Evolutionary conservation across 2,329 filamentous ascomycete genomes (phyloP), one percentile per base, ranked within the genome.

Genomic region (Fusarium tanahbumbuense): DNA sequence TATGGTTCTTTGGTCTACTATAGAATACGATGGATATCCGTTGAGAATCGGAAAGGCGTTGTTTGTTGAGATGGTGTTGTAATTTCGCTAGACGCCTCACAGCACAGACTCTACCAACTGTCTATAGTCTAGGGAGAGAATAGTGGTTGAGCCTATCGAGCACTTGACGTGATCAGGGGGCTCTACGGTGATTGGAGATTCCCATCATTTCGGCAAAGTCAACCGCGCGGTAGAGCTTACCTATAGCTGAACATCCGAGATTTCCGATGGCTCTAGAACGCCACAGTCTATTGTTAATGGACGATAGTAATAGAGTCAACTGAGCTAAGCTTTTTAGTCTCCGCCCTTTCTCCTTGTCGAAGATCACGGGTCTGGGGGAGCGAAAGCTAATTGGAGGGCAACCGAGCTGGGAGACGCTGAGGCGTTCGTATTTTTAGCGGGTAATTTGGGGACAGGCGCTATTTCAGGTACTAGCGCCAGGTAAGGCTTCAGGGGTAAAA

Each of bases 1-100:
- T 66, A 66, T 66, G 45, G 41, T 16, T 3, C 13, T 49, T 30
- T 12, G 13, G 34, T 23, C 11, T 16, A 41, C 4, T 12, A 42
- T n/a, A 10, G 25, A 18, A 23, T 12, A 7, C 23, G 11, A 23
- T 58, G 37, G 18, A 10, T 30, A 49, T 53, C 46, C 44, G 42
- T 44, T 30, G 34, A 44, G 28, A 60, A 8, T 9, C 15, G 40
- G n/a, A 16, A 58, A 48, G 41, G n/a, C 37, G 44, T 56, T 42
- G 25, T 22, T 5, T n/a, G 4, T 46, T 20, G 13, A 32, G 45
- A 32, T 40, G 16, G 25, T 45, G 30, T 16, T 12, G 23, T 49
- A 53, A 65, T 65, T 28, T 65, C 60, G 42, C 34, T 40, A 44
- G 47, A 16, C 28, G 54, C 58, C 34, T 23, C 48, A 48, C 18